Evolutionary conservation across 1,139 yeast genomes (phyloP), one percentile per base, ranked within the genome.

Genomic region (Schwanniomyces etchellsii): DNA sequence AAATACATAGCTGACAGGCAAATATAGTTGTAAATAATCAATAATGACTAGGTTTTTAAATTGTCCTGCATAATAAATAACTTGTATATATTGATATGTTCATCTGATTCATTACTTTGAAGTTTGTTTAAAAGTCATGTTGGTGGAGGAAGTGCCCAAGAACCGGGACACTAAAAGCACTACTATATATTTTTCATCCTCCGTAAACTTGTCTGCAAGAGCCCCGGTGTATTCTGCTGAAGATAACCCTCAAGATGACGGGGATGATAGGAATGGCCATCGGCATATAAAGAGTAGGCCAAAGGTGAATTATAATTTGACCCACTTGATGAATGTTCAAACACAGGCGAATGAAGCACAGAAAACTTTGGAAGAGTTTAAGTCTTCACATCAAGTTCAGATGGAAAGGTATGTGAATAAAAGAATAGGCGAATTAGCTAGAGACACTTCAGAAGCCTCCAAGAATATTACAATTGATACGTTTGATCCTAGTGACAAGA

Each of bases 111-210:
- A n/a, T n/a, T n/a, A n/a, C n/a, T n/a, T n/a, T n/a, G n/a, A n/a
- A n/a, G n/a, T n/a, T n/a, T n/a, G n/a, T n/a, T n/a, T n/a, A n/a
- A n/a, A n/a, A n/a, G 13, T 10, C 12, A 66, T 67, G 74, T 52
- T 67, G 16, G 70, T 67, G 5, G 74, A 67, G 41, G 73, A 67
- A 37, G 47, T 67, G 14, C 73, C 74, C n/a, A 63, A 55, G 37
- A 40, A 54, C 11, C 44, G 48, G 20, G 53, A 54, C 32, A 39
- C 61, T 5, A 59, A 57, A 29, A 47, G 55, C 27, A 52, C 69
- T 5, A 66, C 71, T 1, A 48, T 67, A 4, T 67, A 67, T 43
- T 67, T 67, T 42, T 51, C 64, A 22, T 65, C 72, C n/a, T 59
- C 68, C 24, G 57, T 67, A 27, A 67, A 66, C 38, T 45, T 66